Conservation (phyloP, 2,329 filamentous ascomycete genomes). For the Elsinoe australis region DNA sequence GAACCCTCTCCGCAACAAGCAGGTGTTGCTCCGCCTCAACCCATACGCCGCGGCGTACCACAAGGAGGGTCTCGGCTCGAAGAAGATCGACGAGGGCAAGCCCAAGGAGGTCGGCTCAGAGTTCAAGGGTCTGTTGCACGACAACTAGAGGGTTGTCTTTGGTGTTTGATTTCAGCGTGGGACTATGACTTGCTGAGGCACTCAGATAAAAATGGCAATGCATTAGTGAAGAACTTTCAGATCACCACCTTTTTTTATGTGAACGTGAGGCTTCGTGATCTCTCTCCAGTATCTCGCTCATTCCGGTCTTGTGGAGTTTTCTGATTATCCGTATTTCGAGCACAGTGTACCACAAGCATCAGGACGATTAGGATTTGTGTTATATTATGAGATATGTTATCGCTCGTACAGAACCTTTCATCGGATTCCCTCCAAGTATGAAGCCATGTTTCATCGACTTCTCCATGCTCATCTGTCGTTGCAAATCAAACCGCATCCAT, state of each 20-base stretch:
- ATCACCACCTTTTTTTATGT: not conserved
- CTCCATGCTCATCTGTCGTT: not conserved
- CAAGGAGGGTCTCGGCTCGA: slow-evolving; percentile 73
- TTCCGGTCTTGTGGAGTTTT: not conserved
- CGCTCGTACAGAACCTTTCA: too few relatives aligned
- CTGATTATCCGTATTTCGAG: too few relatives aligned
- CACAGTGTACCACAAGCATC: too few relatives aligned
- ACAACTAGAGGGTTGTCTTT: slow-evolving; percentile 36
- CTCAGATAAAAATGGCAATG: slow-evolving; percentile 4
- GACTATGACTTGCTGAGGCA: not conserved
- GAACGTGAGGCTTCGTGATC: not conserved
- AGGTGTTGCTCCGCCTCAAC: slow-evolving; percentile 97
- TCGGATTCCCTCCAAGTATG: too few relatives aligned
- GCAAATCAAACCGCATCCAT: slow-evolving; percentile 42
- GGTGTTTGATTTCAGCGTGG: slow-evolving; percentile 10
- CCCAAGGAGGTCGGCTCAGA: slow-evolving; percentile 46
- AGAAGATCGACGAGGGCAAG: slow-evolving; percentile 57
- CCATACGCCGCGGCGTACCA: slow-evolving; percentile 88
- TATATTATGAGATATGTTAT: too few relatives aligned
- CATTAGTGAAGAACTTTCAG: not conserved
- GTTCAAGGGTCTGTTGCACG: slow-evolving; percentile 44
- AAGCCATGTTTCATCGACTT: too few relatives aligned
- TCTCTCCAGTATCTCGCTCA: not conserved
- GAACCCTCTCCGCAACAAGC: slow-evolving; percentile 99
- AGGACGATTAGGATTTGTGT: too few relatives aligned